Evolutionary conservation across 2,329 filamentous ascomycete species (phyloP).

Genomic region (Coniella lustricola): DNA sequence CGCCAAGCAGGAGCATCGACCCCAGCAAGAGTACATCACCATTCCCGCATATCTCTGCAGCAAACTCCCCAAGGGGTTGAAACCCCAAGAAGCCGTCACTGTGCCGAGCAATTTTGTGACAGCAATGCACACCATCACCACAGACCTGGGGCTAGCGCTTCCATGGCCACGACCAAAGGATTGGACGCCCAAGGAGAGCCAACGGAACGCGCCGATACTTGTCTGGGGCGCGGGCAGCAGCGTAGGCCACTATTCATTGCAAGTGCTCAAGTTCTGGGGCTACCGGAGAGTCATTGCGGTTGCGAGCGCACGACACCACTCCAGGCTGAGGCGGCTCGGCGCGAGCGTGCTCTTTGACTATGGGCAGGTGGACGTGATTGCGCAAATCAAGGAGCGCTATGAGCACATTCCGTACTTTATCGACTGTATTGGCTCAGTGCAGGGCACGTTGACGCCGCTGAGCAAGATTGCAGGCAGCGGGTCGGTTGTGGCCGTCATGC

Average conservation of each 20-base stretch:
- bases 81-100: constrained; percentile 41
- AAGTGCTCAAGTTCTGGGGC: constrained; percentile 46
- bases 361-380: constrained; percentile 27
- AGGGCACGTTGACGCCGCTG: constrained; percentile 41
- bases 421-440: constrained; percentile 48
- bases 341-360: constrained; percentile 44
- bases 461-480: constrained; percentile 42
- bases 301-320: constrained; percentile 39
- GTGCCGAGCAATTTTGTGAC: constrained; percentile 53
- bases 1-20: constrained; percentile 38
- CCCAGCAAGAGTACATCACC: constrained; percentile 49
- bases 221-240: constrained; percentile 48
- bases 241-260: constrained; percentile 42
- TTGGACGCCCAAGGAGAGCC: constrained; percentile 27
- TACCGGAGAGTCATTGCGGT: constrained; percentile 44
- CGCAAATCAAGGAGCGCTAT: constrained; percentile 26
- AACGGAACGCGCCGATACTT: constrained; percentile 33
- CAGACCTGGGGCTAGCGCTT: constrained; percentile 44
- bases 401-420: constrained; percentile 37
- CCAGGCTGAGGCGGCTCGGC: constrained; percentile 34
- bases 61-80: constrained; percentile 35
- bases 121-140: constrained; percentile 45
- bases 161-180: constrained; percentile 48
- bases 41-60: constrained; percentile 42
- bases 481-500: constrained; percentile 48